Conservation (phyloP, 2,329 filamentous ascomycete species). For the Fusarium chlamydosporum region DNA sequence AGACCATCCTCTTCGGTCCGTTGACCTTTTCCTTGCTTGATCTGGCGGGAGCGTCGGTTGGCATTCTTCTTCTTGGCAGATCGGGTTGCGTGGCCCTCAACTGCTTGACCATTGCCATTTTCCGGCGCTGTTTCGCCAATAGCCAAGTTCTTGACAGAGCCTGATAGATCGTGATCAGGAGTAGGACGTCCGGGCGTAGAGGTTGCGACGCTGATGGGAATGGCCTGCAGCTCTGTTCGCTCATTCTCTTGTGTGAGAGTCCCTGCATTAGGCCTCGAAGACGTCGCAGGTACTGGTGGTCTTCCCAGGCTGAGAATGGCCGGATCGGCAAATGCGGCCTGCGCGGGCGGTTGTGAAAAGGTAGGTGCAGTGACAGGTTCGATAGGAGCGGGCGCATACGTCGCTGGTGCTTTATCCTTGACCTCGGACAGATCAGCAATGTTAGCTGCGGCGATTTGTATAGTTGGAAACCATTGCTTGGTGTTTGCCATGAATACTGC, state of each 20-base stretch:
- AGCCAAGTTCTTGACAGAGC: conserved; percentile 50
- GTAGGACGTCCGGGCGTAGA: conserved; percentile 40
- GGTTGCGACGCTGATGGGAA: conserved; percentile 18
- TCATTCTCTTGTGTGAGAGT: conserved; percentile 21
- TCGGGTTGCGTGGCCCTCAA: conserved; percentile 43
- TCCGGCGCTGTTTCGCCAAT: conserved; percentile 39
- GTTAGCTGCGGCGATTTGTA: conserved; percentile 64
- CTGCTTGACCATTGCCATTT: conserved; percentile 38
- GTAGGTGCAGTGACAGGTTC: conserved; percentile 48
- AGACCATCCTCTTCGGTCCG: conserved; percentile 49
- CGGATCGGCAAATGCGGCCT: conserved; percentile 78
- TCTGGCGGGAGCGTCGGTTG: conserved; percentile 52
- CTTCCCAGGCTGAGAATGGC: conserved; percentile 81
- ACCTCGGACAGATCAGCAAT: conserved; percentile 63
- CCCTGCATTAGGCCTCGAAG: conserved; percentile 45
- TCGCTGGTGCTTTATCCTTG: conserved; percentile 52
- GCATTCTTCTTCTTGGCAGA: conserved; percentile 54
- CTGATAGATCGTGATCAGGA: conserved; percentile 47
- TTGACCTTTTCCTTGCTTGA: conserved; percentile 53
- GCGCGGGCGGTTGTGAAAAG: conserved; percentile 50
- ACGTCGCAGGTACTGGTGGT: conserved; percentile 54
- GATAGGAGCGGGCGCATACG: conserved; percentile 47
- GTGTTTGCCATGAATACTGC: conserved; percentile 59
- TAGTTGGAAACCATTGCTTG: conserved; percentile 59
- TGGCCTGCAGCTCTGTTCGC: conserved; percentile 35